Base-by-base conservation (phyloP, 257 asterid genomes). In the Anisodus tanguticus region DNA sequence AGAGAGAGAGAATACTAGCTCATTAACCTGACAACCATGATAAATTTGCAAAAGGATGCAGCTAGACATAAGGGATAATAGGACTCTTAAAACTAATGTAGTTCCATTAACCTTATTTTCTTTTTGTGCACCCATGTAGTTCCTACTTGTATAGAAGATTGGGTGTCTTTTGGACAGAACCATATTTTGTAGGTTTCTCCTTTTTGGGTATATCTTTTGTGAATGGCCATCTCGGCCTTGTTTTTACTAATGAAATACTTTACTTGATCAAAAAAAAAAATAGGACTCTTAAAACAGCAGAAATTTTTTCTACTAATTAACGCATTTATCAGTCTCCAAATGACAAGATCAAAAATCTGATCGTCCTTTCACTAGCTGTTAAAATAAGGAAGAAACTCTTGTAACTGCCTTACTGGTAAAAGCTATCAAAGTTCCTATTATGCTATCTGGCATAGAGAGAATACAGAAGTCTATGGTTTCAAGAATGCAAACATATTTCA, bases 371-470 rank as follows among this genome's bases (percentile, higher is more conserved):
- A 64, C 43, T 26, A 64, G 71, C 8, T 0, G 71, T 26, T 64
- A 26, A 62, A 22, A 19, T 8, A 62, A 62, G 19, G 9, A 59
- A n/a, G 0, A 22, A 37, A 64, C 11, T 64, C 71, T 64, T 64
- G 71, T 64, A 63, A 64, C 71, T 26, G 71, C 71, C 39, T 12
- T 64, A 64, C 71, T 26, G 43, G 71, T 64, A 64, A 64, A 64
- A 64, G 17, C 41, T 9, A 4, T 17, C 4, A 0, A 2, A 59
- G 17, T 59, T 59, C 31, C 26, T n/a, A 17, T 7, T 17, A 59
- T 59, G 26, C 22, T 59, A 59, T 59, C 66, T 59, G 66, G 2
- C 0, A 19, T 59, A 17, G 66, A 59, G 10, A 59, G 10, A 59
- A 59, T 26, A 64, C 31, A 26, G 4, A 64, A 26, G 35, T 2